A percentile compares a stretch with the other conserved stretches of the same genome.
Conservation (phyloP, 768 basidiomycete genomes). For the Amylocystis lapponica region DNA sequence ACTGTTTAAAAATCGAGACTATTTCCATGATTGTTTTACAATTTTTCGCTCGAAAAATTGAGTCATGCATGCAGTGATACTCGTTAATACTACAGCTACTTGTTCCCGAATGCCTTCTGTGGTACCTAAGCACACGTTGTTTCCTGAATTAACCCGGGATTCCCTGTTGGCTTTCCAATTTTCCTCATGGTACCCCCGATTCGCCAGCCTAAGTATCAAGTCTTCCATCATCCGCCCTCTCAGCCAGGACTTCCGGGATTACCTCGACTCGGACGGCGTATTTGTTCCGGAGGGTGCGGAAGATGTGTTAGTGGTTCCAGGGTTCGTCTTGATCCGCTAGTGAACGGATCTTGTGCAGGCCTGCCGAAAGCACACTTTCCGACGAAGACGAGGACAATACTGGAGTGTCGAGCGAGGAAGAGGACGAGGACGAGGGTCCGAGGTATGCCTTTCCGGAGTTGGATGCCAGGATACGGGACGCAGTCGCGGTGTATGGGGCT, state of each 20-base stretch:
- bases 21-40: too few relatives aligned
- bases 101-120: slow-evolving; percentile 32
- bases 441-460: slow-evolving; percentile 75
- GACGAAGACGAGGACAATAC: slow-evolving; percentile 40
- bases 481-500: slow-evolving; percentile 64
- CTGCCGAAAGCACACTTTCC: slow-evolving; percentile 50
- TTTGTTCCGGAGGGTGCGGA: slow-evolving; percentile 80
- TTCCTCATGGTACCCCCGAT: slow-evolving; percentile 79
- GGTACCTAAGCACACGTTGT: slow-evolving; percentile 28
- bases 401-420: slow-evolving; percentile 44
- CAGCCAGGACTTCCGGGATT: slow-evolving; percentile 54
- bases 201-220: slow-evolving; percentile 57
- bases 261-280: slow-evolving; percentile 81
- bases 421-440: slow-evolving; percentile 30
- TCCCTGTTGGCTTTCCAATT: slow-evolving; percentile 74
- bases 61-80: too few relatives aligned
- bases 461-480: slow-evolving; percentile 63
- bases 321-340: neutral
- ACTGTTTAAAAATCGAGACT: too few relatives aligned
- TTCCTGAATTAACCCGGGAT: slow-evolving; percentile 45
- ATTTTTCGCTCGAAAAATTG: too few relatives aligned
- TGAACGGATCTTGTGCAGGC: slow-evolving; percentile 30
- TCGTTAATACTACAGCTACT: too few relatives aligned
- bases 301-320: slow-evolving; percentile 47
- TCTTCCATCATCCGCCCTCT: slow-evolving; percentile 73